Percentiles rank a stretch among this genome's conserved stretches.
phyloP scores from a whole-genome alignment of 2,329 filamentous ascomycete genomes.

The Penicillium sp. region DNA sequence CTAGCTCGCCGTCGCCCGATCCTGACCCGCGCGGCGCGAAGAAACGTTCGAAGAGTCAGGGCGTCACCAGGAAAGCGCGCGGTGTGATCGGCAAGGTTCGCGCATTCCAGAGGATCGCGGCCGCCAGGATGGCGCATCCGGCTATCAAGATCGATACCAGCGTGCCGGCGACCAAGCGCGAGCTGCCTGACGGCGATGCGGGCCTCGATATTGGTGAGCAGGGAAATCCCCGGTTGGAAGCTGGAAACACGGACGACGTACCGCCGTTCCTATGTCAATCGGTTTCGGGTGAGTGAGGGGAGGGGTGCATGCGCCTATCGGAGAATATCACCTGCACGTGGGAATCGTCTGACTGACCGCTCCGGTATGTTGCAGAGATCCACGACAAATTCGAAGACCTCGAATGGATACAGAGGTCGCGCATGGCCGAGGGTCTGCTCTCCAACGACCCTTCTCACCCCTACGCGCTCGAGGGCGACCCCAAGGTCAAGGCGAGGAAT shows the following conservation, averaged over 20 bases:
- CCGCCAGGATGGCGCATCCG: constrained; percentile 43
- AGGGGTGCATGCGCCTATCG: constrained; percentile 18
- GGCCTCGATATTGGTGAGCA: constrained; percentile 28
- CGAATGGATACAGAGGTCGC: constrained; percentile 58
- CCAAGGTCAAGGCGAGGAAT: constrained; percentile 64
- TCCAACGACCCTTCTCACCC: constrained; percentile 49
- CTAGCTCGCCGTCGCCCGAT: constrained; percentile 34
- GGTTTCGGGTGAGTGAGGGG: constrained; percentile 35
- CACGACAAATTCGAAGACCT: constrained; percentile 61
- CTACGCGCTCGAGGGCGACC: constrained; percentile 59
- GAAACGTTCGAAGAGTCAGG: constrained; percentile 34
- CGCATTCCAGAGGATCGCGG: constrained; percentile 39
- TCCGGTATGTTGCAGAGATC: constrained; percentile 48
- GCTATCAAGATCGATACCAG: constrained; percentile 42
- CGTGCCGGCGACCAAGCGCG: constrained; percentile 40
- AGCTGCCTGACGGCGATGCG: constrained; percentile 36
- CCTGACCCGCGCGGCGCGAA: constrained; percentile 30
- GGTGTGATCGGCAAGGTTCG: constrained; percentile 43
- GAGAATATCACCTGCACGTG: constrained; percentile 20
- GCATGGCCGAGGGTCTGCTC: constrained; percentile 49
- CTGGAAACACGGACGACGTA: constrained; percentile 32
- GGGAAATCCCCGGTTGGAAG: constrained; percentile 29
- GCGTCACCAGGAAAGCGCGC: constrained; percentile 40
- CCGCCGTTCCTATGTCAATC: constrained; percentile 42
- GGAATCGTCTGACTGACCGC: constrained; percentile 14